These are phyloP conservation scores for Aspergillus persii DNA, from an alignment of 2,329 filamentous ascomycete genomes.

Conservation along the genomic window DNA sequence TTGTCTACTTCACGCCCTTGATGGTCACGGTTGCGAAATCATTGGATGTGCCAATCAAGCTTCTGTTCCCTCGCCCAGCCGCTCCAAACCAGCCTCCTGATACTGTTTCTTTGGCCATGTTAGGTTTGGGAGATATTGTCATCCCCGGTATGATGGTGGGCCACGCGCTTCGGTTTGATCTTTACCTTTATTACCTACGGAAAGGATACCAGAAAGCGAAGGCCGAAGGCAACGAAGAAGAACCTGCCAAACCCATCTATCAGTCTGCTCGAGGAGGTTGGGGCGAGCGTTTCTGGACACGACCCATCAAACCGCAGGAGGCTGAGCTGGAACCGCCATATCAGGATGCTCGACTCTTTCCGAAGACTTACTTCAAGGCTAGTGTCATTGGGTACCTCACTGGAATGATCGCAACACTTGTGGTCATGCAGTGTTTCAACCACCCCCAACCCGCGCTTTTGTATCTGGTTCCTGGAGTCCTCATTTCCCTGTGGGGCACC, in stretches of 20 bases:
- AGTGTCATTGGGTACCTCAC: constrained; percentile 72
- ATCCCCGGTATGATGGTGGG: constrained; percentile 88
- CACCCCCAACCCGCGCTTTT: constrained; percentile 87
- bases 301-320: constrained; percentile 24
- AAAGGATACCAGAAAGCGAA: constrained; percentile 52
- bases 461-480: constrained; percentile 85
- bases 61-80: constrained; percentile 72
- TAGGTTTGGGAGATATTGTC: constrained; percentile 92
- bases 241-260: constrained; percentile 36
- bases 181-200: constrained; percentile 76
- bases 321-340: constrained; percentile 35
- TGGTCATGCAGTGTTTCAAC: constrained; percentile 72
- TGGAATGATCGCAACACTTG: constrained; percentile 74
- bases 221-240: constrained; percentile 19
- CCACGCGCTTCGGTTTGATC: constrained; percentile 84
- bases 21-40: constrained; percentile 71
- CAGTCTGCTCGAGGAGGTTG: constrained; percentile 67
- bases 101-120: constrained; percentile 61
- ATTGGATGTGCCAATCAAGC: constrained; percentile 88
- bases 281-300: constrained; percentile 81
- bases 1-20: constrained; percentile 54
- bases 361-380: constrained; percentile 82
- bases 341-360: constrained; percentile 55
- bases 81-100: constrained; percentile 44
- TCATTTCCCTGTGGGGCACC: constrained; percentile 72